Evolutionary conservation across 768 basidiomycete species (phyloP), one percentile per base, ranked within the genome.

Genomic region (Podaxis carcinomalis): DNA sequence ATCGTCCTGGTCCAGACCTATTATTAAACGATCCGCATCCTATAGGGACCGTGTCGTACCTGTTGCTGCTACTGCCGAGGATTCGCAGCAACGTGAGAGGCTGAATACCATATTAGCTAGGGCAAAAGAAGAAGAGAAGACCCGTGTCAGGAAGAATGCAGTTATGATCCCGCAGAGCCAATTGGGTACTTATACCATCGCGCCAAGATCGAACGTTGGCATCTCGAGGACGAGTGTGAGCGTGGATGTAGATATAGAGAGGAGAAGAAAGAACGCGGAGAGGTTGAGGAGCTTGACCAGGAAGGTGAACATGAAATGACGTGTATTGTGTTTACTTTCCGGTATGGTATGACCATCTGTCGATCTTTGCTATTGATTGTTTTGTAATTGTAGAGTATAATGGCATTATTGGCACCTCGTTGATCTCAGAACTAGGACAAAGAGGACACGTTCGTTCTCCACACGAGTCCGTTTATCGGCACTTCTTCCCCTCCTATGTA

Each of bases 1-100:
- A 42, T 89, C 85, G 11, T 73, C 78, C 5, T 96, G 94, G 94
- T 92, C 91, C 32, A 83, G 94, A 5, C 94, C 94, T 0, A 95
- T 96, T 73, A 89, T 95, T 76, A 93, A 94, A 68, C 87, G 92
- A 27, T 89, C 88, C 36, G 87, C 93, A 7, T 89, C 88, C 13
- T 93, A 91, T 74, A 80, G 89, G 16, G 88, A 92, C 69, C 80
- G 88, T 27, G 78, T 88, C 36, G 80, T 93, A 53, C 90, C 87
- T 11, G 77, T 80, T 1, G 83, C 83, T 1, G 75, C 79, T 57
- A 75, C 75, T 19, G 75, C 73, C 3, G 77, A 75, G 7, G 72
- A 66, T 21, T 68, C 40, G 36, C 74, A 74, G 42, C 71, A 74
- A 21, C 77, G 75, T 5, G 87, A 89, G 68, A 80, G 81, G 67